Evolutionary conservation across 176 grass and related monocot genomes (phyloP), one percentile per base, ranked within the genome.

Genomic region (Zoysia japonica): DNA sequence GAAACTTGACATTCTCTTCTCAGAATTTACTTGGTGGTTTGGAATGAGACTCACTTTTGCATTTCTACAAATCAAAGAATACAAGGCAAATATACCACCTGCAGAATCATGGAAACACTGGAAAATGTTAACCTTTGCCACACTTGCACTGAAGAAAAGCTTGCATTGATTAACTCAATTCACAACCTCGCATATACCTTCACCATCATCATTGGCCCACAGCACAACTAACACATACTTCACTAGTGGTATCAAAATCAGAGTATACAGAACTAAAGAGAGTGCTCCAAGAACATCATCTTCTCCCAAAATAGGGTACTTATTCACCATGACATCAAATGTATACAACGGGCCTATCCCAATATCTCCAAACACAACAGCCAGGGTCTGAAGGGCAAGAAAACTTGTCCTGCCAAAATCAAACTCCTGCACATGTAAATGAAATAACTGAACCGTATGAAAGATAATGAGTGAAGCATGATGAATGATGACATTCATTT

Each of bases 71-170:
- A 95, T 93, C 76, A 95, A 84, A 64, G 96, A 95, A 87, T 99
- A 99, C 81, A 99, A 76, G 16, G 92, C 96, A 99, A 99, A 99
- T 68, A 90, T 95, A 61, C 96, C 96, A 59, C 96, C 92, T 98
- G 96, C 28, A 65, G 84, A 82, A 62, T 82, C 66, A 82, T 65
- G 35, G 54, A 85, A 85, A 52, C 46, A 61, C 13, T 68, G 7
- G 67, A 80, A 76, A 67, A 81, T 86, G 47, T 75, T 83, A 79
- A 72, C 79, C 59, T 85, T 51, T 83, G 80, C n/a, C 38, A 77
- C 47, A 59, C 39, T 41, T 57, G 63, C 61, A 42, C 15, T 51
- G 48, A 65, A 43, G 68, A 57, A 49, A 70, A 61, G 9, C 46
- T 80, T 35, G 4, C 74, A 13, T 10, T 77, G 75, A 84, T 49